Base-by-base conservation (phyloP, 306 rosid species). In the Heteromeles arbutifolia region DNA sequence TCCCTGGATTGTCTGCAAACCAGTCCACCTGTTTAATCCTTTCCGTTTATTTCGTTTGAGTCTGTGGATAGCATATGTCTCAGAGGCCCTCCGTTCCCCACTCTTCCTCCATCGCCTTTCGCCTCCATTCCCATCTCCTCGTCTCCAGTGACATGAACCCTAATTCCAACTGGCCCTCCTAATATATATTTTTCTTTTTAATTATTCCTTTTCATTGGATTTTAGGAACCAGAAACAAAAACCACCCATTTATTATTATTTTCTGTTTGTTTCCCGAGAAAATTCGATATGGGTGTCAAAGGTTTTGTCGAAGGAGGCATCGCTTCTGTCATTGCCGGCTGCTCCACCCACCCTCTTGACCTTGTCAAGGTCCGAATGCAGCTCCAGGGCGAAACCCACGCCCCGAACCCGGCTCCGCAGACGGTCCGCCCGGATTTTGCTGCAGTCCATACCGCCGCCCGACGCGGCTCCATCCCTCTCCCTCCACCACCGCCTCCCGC, bases 71-170 rank as follows among this genome's bases (percentile, higher is more conserved):
- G 89, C 96, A 80, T 88, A 90, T 90, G 96, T 88, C 96, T 88
- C 92, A 90, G 50, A 90, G 96, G 83, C 80, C 86, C 21, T 64
- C 65, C 57, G 85, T 90, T 72, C 92, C 96, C 5, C 96, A 90
- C 75, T 88, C 89, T 54, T 88, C 90, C 32, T 88, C 92, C 72
- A 82, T 88, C 41, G 92, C 96, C 54, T 83, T 85, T 34, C 84
- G 89, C 79, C 93, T 85, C 66, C 97, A 92, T 77, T 92, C 97
- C 53, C 97, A 92, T 90, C 89, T 92, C 82, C 85, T 90, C 87
- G 88, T 90, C 50, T 90, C 97, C 85, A 90, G 96, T 85, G 97
- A 92, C 77, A 90, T 90, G 91, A 75, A 13, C 93, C 79, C 93
- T 0, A 90, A 17, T 43, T 87, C 96, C 75, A 89, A 86, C 39